A percentile compares a stretch with the other conserved stretches of the same genome.
Evolutionary conservation across 768 basidiomycete genomes (phyloP).

Genomic region (Daedaleopsis nitida): DNA sequence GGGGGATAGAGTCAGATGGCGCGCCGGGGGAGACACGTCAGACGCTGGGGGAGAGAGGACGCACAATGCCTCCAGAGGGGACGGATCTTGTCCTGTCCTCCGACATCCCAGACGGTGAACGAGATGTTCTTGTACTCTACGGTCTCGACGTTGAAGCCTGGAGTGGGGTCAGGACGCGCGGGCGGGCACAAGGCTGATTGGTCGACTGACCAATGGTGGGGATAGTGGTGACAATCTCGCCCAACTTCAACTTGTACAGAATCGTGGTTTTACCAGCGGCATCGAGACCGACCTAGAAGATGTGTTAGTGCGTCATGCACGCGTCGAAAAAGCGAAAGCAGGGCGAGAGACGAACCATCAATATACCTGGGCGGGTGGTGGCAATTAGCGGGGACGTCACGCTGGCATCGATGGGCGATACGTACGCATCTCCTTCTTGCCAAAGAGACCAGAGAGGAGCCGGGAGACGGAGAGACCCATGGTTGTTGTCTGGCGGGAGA

Average conservation of each 20-base stretch:
- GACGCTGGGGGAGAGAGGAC: conserved; percentile 36
- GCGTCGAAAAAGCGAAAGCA: neutral
- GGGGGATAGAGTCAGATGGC: conserved; percentile 15
- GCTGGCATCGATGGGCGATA: conserved; percentile 31
- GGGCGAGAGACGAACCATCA: conserved; percentile 69
- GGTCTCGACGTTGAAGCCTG: conserved; percentile 99
- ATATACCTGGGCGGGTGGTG: conserved; percentile 69
- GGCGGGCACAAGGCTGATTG: conserved; percentile 6
- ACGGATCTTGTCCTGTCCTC: conserved; percentile 99
- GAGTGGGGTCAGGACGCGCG: conserved; percentile 11
- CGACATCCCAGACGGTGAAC: conserved; percentile 99
- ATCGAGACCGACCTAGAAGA: conserved; percentile 89
- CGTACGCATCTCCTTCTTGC: conserved; percentile 99
- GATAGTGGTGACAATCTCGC: conserved; percentile 99
- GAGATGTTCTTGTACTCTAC: conserved; percentile 99
- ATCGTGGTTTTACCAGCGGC: conserved; percentile 99
- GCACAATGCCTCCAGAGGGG: conserved; percentile 99
- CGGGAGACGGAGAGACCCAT: conserved; percentile 83
- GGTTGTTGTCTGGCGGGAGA: conserved; percentile 32
- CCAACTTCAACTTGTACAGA: conserved; percentile 98
- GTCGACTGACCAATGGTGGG: conserved; percentile 90
- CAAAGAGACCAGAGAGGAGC: conserved; percentile 83
- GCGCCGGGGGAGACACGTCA: conserved; percentile 15
- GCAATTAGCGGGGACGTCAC: conserved; percentile 24
- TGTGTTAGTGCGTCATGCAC: conserved; percentile 1